These are phyloP conservation scores for Leptographium procerum DNA, from an alignment of 2,329 filamentous ascomycete genomes.

Conservation along the genomic window DNA sequence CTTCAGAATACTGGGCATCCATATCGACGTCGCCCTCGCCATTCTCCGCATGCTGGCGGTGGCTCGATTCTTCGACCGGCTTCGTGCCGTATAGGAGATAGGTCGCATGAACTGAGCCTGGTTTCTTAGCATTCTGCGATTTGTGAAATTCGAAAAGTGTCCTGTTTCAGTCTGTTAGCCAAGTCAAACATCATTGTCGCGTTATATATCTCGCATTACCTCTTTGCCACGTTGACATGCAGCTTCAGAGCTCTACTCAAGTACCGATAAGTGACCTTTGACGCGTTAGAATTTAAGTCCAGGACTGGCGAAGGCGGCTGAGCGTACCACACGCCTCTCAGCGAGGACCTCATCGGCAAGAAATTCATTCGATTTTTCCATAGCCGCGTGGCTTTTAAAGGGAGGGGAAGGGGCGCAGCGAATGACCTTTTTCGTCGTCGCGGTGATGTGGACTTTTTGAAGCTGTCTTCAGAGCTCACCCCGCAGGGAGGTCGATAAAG, in stretches of 20 bases:
- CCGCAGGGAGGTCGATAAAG: neutral
- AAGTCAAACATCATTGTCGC: neutral
- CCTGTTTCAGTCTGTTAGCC: conserved; percentile 29
- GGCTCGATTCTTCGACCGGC: conserved; percentile 21
- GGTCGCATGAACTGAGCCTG: conserved; percentile 75
- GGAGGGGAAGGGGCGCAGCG: neutral
- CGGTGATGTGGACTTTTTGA: neutral
- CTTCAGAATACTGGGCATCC: conserved; percentile 52
- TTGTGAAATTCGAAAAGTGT: conserved; percentile 82
- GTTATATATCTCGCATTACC: conserved; percentile 42
- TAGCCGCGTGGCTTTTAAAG: conserved; percentile 15
- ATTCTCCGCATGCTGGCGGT: conserved; percentile 4
- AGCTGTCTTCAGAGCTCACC: neutral
- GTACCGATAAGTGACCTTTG: conserved; percentile 76
- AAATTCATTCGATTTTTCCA: conserved; percentile 58
- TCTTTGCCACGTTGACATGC: conserved; percentile 79
- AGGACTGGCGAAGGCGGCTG: too few relatives aligned
- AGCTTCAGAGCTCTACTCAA: conserved; percentile 74
- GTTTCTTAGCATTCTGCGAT: conserved; percentile 62
- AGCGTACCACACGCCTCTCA: conserved; percentile 58
- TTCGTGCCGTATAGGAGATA: conserved; percentile 72
- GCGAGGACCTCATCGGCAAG: conserved; percentile 66
- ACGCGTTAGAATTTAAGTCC: conserved; percentile 2
- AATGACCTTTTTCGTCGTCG: neutral
- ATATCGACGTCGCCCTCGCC: conserved; percentile 59